Percentiles rank a stretch among this genome's conserved stretches.
These are phyloP conservation scores for Vicia faba DNA, from an alignment of 306 rosid genomes.

Conservation along the genomic window DNA sequence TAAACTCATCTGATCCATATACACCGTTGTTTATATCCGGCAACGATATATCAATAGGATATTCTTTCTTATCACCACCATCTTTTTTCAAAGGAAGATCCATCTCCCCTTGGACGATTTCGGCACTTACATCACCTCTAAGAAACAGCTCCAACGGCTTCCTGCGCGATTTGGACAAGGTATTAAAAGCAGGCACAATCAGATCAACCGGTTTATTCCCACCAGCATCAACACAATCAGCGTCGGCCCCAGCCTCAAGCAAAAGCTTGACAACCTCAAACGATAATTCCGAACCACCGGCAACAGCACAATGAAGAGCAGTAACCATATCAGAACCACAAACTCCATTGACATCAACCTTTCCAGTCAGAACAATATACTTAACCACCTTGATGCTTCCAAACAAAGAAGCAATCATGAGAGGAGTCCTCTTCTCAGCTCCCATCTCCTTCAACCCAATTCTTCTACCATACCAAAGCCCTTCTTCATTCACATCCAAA, in stretches of 20 bases:
- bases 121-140: constrained; percentile 56
- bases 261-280: constrained; percentile 73
- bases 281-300: constrained; percentile 74
- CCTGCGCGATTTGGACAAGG: constrained; percentile 49
- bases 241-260: constrained; percentile 75
- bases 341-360: constrained; percentile 69
- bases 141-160: constrained; percentile 76
- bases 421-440: constrained; percentile 81
- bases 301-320: constrained; percentile 91
- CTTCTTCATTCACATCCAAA: constrained; percentile 57
- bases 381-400: constrained; percentile 74
- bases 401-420: constrained; percentile 89
- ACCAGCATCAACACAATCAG: constrained; percentile 51
- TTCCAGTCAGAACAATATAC: constrained; percentile 59
- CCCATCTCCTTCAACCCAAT: constrained; percentile 94
- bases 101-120: constrained; percentile 43
- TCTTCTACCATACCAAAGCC: constrained; percentile 91
- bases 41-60: constrained; percentile 78
- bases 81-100: constrained; percentile 44
- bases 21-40: constrained; percentile 94
- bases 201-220: constrained; percentile 70
- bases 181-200: constrained; percentile 59
- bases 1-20: constrained; percentile 85
- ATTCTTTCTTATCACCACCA: constrained; percentile 87
- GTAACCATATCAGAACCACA: constrained; percentile 83